Percentiles rank a stretch among this genome's conserved stretches.
Conservation (phyloP, 768 basidiomycete species). For the Holtermannia corniformis region DNA sequence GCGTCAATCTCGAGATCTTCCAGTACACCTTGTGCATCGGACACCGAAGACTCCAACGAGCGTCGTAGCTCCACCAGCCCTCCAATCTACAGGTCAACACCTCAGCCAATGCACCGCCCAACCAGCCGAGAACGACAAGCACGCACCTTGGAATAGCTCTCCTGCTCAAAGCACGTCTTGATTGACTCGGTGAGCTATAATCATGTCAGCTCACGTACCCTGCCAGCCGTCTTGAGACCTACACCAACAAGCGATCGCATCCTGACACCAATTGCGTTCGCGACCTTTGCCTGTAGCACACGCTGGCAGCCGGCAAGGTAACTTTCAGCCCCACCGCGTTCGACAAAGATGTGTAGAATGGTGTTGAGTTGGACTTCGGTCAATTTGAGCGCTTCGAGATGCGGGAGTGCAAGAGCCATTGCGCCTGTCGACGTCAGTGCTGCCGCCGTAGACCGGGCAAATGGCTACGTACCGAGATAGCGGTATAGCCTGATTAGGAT, state of each 20-base stretch:
- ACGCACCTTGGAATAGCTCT: constrained; percentile 20
- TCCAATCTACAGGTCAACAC: too few species aligned
- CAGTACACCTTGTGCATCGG: too few species aligned
- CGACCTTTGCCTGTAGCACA: constrained; percentile 5
- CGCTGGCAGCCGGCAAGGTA: constrained; percentile 4
- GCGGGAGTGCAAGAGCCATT: constrained; percentile 1
- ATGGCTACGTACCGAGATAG: constrained; percentile 19
- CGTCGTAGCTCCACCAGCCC: too few species aligned
- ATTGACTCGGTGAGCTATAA: constrained; percentile 19
- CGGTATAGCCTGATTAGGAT: constrained; percentile 28
- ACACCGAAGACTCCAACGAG: too few species aligned
- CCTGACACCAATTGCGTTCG: constrained; percentile 17
- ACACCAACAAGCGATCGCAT: constrained; percentile 13
- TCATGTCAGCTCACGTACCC: neutral
- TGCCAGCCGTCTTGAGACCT: constrained; percentile 2
- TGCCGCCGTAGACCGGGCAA: too few species aligned
- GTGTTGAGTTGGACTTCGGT: constrained; percentile 29
- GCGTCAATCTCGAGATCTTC: too few species aligned
- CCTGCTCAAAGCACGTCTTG: constrained; percentile 22
- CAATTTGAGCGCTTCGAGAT: constrained; percentile 7
- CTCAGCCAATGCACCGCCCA: neutral
- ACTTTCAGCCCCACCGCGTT: constrained; percentile 15
- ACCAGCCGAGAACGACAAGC: neutral
- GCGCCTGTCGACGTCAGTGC: constrained; percentile 4
- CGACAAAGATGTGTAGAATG: constrained; percentile 17